Percentiles rank a stretch among this genome's conserved stretches.
phyloP scores from a whole-genome alignment of 805 yeast species.

The Saccharomycopsis sp. region DNA sequence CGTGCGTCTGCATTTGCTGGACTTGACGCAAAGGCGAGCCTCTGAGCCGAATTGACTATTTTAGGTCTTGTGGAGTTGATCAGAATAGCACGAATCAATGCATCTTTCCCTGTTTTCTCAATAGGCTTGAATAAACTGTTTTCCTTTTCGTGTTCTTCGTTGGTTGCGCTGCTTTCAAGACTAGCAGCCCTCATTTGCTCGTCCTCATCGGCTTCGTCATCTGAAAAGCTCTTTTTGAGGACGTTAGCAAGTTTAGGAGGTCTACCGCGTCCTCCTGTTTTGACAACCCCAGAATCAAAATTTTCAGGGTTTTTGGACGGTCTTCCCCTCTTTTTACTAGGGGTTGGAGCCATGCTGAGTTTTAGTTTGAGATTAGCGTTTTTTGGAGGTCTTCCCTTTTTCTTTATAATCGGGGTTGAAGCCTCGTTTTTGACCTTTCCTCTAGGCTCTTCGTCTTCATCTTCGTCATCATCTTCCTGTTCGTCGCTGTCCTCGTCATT shows the following conservation, averaged over 20 bases:
- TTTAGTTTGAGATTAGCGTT: conserved; percentile 1
- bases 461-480: conserved; percentile 12
- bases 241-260: conserved; percentile 4
- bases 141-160: conserved; percentile 16
- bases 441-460: conserved; percentile 20
- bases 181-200: conserved; percentile 17
- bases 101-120: conserved; percentile 9
- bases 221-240: background rate
- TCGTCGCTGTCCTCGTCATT: conserved; percentile 16
- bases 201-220: conserved; percentile 2
- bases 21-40: conserved; percentile 24
- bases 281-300: background rate
- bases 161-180: conserved; percentile 10
- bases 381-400: background rate
- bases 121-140: background rate
- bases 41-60: conserved; percentile 6
- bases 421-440: conserved; percentile 14
- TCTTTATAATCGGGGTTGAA: conserved; percentile 1
- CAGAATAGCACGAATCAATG: conserved; percentile 7
- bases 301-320: conserved; percentile 1
- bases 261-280: conserved; percentile 11
- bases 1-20: conserved; percentile 22
- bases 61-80: conserved; percentile 21
- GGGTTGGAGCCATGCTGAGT: background rate
- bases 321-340: conserved; percentile 4